Conservation (phyloP, 495 filamentous ascomycete species). For the Aspergillus baeticus region DNA sequence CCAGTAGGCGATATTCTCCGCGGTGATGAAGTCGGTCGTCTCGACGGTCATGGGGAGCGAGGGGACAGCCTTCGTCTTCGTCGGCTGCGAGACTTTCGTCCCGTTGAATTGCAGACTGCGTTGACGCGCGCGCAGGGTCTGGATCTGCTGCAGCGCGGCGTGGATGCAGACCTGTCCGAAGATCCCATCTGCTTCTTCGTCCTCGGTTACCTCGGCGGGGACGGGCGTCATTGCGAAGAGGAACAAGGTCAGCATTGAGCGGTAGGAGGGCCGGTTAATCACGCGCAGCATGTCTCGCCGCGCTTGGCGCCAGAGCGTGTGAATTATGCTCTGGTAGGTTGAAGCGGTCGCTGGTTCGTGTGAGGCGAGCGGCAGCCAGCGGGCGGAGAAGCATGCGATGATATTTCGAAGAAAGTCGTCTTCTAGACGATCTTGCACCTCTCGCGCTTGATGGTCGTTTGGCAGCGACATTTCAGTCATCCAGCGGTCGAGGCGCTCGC, state of each 20-base stretch:
- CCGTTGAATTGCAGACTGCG: slow-evolving; percentile 9
- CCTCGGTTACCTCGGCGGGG: not conserved
- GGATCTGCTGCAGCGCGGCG: slow-evolving; percentile 6
- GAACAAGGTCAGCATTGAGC: slow-evolving; percentile 5
- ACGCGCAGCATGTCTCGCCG: slow-evolving; percentile 9
- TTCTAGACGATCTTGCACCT: not conserved
- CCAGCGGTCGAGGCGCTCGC: slow-evolving; percentile 3
- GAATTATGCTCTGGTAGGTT: not conserved
- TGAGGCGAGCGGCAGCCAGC: slow-evolving; percentile 4
- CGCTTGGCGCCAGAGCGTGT: not conserved
- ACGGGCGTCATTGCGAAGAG: slow-evolving; percentile 9
- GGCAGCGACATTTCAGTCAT: slow-evolving; percentile 3
- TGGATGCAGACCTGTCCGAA: slow-evolving; percentile 7
- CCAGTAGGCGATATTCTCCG: slow-evolving; percentile 10
- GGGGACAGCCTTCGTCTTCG: not conserved
- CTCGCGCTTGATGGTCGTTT: not conserved
- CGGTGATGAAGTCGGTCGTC: slow-evolving; percentile 3
- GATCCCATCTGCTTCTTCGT: slow-evolving; percentile 4
- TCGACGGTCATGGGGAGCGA: not conserved
- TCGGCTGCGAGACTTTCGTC: slow-evolving; percentile 1
- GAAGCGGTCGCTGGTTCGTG: not conserved
- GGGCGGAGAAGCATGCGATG: not conserved
- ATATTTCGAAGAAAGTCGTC: slow-evolving; percentile 1
- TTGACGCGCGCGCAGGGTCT: slow-evolving; percentile 4
- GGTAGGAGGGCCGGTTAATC: slow-evolving; percentile 5